Conservation (phyloP, 2,329 filamentous ascomycete species). For the Chalara sp. region DNA sequence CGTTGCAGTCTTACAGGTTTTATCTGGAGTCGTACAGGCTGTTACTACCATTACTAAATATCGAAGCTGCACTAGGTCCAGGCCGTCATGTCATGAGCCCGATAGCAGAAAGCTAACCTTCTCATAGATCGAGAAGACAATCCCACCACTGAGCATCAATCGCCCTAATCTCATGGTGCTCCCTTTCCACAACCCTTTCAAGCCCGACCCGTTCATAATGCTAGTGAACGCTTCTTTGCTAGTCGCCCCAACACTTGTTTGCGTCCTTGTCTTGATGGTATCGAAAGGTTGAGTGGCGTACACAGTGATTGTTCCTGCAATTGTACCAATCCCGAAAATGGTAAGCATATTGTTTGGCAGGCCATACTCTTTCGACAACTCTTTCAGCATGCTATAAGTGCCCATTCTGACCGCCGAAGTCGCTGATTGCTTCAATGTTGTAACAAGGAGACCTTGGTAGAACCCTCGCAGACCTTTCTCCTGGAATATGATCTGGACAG, state of each 20-base stretch:
- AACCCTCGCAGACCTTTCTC: background rate
- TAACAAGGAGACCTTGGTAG: background rate
- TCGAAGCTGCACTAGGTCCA: no score
- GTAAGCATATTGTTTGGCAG: background rate
- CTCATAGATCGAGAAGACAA: background rate
- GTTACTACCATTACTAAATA: no score
- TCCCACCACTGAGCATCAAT: background rate
- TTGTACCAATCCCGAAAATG: background rate
- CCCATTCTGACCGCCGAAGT: background rate
- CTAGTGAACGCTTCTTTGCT: background rate
- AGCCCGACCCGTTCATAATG: background rate
- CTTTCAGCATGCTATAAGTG: background rate
- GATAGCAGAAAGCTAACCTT: no score
- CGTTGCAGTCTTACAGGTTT: no score
- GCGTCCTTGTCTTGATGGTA: background rate
- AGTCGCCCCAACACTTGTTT: background rate
- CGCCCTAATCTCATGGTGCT: background rate
- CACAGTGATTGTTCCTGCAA: background rate
- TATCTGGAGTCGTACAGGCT: no score
- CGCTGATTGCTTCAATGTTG: background rate
- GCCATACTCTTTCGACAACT: background rate
- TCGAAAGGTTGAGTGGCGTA: background rate
- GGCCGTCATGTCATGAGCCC: no score
- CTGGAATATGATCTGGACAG: background rate
- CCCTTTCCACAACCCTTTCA: background rate